Evolutionary conservation across 2,329 filamentous ascomycete species (phyloP), one percentile per base, ranked within the genome.

Genomic region (Dactylellina parvicollis): DNA sequence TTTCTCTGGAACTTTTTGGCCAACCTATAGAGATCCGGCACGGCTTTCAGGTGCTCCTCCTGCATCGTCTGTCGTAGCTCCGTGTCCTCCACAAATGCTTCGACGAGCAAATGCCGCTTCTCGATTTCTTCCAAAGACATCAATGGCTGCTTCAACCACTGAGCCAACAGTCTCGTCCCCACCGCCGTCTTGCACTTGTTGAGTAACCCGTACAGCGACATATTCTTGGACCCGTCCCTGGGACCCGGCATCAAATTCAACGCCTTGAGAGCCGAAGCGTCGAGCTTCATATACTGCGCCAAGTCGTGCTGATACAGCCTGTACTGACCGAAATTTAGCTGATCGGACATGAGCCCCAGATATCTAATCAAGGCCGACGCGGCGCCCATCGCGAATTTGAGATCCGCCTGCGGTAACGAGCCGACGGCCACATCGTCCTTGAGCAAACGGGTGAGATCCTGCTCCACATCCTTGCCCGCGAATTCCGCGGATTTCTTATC

Each of bases 181-280:
- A 96, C 89, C 0, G 95, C 92, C 0, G 95, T 99, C 81, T 96
- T 98, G 88, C 95, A 99, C 81, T 98, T 93, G 78, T 99, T 98
- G 42, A 99, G 84, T 16, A 99, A 83, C 0, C 95, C 95, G 77
- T 91, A 99, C 57, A 99, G 81, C 79, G 93, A 98, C 95, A 99
- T 99, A 0, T 88, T 96, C 83, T 97, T 98, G n/a, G 92, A 87
- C 1, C 95, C 95, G 79, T 99, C 95, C 76, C 92, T 88, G 0
- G 92, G 92, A 3, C 95, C 94, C 3, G 95, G 96, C 93, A 99
- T 98, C 36, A 99, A 86, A 78, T 99, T 99, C 60, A 99, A 85
- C 0, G 95, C 95, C 78, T 96, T 94, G 44, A 99, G 83, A 0
- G 95, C 95, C 0, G 95, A 92, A 0, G 96, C 92, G 81, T 99